Percentiles rank a stretch among this genome's conserved stretches.
These are phyloP conservation scores for Diplocarpon rosae DNA, from an alignment of 2,329 filamentous ascomycete genomes.

Conservation along the genomic window DNA sequence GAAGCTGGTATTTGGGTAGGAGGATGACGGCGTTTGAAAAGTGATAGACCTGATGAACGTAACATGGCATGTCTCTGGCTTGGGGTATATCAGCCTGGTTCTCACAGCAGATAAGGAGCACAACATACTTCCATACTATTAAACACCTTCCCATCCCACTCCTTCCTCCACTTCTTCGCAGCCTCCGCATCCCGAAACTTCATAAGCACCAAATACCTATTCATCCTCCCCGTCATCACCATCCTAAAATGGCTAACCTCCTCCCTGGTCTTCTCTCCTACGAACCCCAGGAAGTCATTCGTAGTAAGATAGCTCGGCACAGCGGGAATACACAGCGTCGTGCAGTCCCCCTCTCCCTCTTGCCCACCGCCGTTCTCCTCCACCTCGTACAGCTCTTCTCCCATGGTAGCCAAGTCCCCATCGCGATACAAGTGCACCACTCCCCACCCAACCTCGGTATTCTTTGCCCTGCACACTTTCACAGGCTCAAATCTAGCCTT, in stretches of 20 bases:
- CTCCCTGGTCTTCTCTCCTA: conserved; percentile 76
- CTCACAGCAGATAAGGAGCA: conserved; percentile 4
- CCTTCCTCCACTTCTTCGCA: conserved; percentile 69
- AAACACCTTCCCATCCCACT: conserved; percentile 89
- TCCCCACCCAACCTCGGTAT: conserved; percentile 79
- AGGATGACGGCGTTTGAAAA: conserved; percentile 43
- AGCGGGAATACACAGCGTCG: conserved; percentile 83
- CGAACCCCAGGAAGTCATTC: conserved; percentile 80
- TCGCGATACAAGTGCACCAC: conserved; percentile 92
- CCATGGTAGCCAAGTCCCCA: conserved; percentile 54
- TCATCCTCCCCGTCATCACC: conserved; percentile 79
- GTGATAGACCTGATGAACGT: conserved; percentile 90
- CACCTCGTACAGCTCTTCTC: conserved; percentile 17
- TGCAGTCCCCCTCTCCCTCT: conserved; percentile 47
- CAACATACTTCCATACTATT: conserved; percentile 71
- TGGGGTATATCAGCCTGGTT: conserved; percentile 15
- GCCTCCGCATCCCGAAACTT: conserved; percentile 72
- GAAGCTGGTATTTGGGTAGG: conserved; percentile 31
- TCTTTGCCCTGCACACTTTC: conserved; percentile 38
- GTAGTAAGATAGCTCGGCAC: conserved; percentile 91
- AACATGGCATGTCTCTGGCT: conserved; percentile 90
- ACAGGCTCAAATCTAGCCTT: conserved; percentile 71
- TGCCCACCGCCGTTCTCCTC: conserved; percentile 9
- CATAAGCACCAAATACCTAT: conserved; percentile 90
- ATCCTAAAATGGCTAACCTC: conserved; percentile 90